Conservation (phyloP, 2,329 filamentous ascomycete species). For the Plenodomus lindquistii region DNA sequence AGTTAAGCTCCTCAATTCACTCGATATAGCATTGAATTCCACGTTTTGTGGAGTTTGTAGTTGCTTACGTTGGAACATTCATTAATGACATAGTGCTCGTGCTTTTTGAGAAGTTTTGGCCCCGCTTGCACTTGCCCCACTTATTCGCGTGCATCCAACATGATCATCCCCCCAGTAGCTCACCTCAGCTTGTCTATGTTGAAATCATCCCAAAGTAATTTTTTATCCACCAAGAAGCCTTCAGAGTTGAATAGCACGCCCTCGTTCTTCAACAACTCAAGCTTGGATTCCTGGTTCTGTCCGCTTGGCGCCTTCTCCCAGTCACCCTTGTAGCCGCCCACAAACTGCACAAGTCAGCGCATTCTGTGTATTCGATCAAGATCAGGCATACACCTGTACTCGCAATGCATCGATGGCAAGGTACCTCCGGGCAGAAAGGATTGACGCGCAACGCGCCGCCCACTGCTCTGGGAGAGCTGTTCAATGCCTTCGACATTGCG, state of each 20-base stretch:
- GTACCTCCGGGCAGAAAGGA: conserved; percentile 80
- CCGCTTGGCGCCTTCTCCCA: conserved; percentile 65
- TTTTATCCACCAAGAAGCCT: conserved; percentile 60
- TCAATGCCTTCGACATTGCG: conserved; percentile 67
- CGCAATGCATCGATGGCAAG: conserved; percentile 80
- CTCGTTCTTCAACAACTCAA: conserved; percentile 62
- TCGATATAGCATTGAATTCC: not conserved
- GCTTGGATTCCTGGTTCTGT: conserved; percentile 67
- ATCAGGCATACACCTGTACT: conserved; percentile 61
- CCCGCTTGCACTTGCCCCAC: conserved; percentile 20
- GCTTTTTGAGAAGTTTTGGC: conserved; percentile 3
- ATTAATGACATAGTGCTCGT: not conserved
- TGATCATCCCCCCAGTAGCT: conserved; percentile 1
- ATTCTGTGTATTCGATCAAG: no score
- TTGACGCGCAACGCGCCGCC: conserved; percentile 77
- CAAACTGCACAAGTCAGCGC: conserved; percentile 29
- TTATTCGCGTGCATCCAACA: conserved; percentile 5
- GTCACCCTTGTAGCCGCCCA: conserved; percentile 73
- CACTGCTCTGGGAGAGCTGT: conserved; percentile 74
- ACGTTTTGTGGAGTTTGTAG: not conserved
- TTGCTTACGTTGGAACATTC: not conserved
- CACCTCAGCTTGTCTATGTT: conserved; percentile 27
- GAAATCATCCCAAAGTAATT: conserved; percentile 52
- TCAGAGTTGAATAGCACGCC: conserved; percentile 66
- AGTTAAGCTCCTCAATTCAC: not conserved